These are phyloP conservation scores for Torulaspora gathmanii DNA, from an alignment of 805 yeast species.

Conservation along the genomic window DNA sequence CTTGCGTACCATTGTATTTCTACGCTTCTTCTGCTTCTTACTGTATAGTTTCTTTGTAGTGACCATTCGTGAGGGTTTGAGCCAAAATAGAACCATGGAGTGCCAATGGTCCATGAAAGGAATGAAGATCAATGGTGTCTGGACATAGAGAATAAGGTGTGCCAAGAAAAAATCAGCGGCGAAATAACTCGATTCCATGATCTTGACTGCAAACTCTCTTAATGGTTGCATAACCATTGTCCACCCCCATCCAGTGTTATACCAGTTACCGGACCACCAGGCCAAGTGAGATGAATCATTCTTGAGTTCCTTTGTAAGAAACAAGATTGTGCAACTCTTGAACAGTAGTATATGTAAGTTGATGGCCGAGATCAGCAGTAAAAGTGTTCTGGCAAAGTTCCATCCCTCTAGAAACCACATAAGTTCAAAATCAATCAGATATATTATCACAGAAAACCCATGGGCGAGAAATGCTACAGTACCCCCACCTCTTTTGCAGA, in stretches of 20 bases:
- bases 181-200: constrained; percentile 62
- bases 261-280: constrained; percentile 81
- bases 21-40: constrained; percentile 37
- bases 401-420: constrained; percentile 67
- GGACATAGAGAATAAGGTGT: constrained; percentile 53
- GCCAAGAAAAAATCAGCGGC: constrained; percentile 59
- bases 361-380: constrained; percentile 56
- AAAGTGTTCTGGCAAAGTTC: constrained; percentile 53
- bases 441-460: constrained; percentile 46
- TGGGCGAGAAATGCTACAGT: constrained; percentile 56
- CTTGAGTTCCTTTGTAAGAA: constrained; percentile 59
- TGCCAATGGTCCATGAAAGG: constrained; percentile 67
- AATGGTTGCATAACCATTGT: constrained; percentile 55
- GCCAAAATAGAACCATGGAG: constrained; percentile 63
- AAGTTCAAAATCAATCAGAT: constrained; percentile 54
- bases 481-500: constrained; percentile 45
- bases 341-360: constrained; percentile 55
- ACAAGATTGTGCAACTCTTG: constrained; percentile 44
- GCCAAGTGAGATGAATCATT: constrained; percentile 58
- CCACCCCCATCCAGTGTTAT: constrained; percentile 58
- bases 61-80: constrained; percentile 47
- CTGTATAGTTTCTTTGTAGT: constrained; percentile 37
- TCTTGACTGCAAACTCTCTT: constrained; percentile 59
- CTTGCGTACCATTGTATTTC: constrained; percentile 41
- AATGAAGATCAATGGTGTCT: constrained; percentile 55